Percentiles rank a stretch among this genome's conserved stretches.
Conservation (phyloP, 768 basidiomycete species). For the Russula dissimulans region DNA sequence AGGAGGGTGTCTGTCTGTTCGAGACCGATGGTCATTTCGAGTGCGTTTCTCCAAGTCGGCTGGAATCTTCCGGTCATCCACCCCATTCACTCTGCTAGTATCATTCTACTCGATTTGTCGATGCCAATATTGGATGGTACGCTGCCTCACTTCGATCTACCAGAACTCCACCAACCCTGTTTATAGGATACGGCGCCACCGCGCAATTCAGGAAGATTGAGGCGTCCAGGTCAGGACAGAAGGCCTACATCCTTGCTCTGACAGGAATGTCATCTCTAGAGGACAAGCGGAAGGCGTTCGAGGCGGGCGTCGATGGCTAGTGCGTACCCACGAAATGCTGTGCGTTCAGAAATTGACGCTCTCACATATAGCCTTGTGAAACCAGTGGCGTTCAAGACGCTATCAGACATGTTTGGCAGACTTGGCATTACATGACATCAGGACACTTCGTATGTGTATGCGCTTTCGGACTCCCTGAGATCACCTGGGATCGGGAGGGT, state of each 20-base stretch:
- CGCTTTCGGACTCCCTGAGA: not conserved
- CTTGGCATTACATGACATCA: conserved; percentile 41
- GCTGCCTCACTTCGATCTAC: not conserved
- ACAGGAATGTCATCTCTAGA: conserved; percentile 92
- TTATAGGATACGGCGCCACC: conserved; percentile 73
- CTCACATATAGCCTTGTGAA: conserved; percentile 64
- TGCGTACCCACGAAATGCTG: conserved; percentile 34
- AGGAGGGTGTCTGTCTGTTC: conserved; percentile 73
- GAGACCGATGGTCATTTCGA: conserved; percentile 72
- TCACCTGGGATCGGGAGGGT: not conserved
- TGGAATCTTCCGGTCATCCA: not conserved
- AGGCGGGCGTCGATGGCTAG: conserved; percentile 94
- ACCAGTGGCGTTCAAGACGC: conserved; percentile 87
- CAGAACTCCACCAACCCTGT: not conserved
- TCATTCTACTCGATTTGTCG: conserved; percentile 80
- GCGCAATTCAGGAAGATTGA: conserved; percentile 75
- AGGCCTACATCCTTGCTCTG: conserved; percentile 63
- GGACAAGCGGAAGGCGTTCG: conserved; percentile 85
- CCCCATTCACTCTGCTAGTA: conserved; percentile 35
- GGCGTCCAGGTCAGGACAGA: conserved; percentile 21
- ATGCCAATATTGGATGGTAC: conserved; percentile 90
- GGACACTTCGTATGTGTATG: not conserved
- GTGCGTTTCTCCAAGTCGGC: conserved; percentile 37
- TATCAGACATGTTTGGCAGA: conserved; percentile 76
- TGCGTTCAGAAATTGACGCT: not conserved